Evolutionary conservation across 345 rosid species (phyloP).

Genomic region (Theobroma cacao): DNA sequence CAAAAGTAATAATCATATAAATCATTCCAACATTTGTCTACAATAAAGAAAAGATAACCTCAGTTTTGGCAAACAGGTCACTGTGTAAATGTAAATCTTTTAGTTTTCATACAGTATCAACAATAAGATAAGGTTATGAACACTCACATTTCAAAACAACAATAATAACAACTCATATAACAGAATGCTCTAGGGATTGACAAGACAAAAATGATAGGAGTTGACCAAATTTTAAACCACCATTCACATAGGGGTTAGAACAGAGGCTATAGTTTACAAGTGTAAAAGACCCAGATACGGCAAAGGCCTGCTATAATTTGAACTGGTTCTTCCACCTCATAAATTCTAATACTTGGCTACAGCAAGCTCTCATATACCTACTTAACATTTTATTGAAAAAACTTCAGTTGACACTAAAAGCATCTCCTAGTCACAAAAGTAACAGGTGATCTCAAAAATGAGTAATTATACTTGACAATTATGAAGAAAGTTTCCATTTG

Average conservation of each 20-base stretch:
- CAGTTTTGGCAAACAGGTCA: background rate
- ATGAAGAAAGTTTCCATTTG: background rate
- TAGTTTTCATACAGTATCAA: background rate
- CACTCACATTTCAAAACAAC: background rate
- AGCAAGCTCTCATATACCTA: background rate
- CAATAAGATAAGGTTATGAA: background rate
- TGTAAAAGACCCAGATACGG: background rate
- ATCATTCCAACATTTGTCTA: background rate
- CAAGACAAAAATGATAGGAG: background rate
- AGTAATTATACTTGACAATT: background rate
- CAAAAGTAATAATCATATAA: background rate
- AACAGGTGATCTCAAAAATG: background rate
- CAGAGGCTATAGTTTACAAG: background rate
- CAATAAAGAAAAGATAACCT: background rate
- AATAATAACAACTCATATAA: background rate
- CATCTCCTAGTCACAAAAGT: background rate
- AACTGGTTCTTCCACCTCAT: background rate
- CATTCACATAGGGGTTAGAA: background rate
- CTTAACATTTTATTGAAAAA: background rate
- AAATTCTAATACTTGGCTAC: background rate
- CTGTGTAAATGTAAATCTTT: background rate
- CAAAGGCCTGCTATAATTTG: background rate
- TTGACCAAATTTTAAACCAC: background rate
- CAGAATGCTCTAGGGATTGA: background rate
- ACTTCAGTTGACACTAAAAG: background rate